phyloP scores from a whole-genome alignment of 2,329 filamentous ascomycete species.

The Bipolaris victoriae region DNA sequence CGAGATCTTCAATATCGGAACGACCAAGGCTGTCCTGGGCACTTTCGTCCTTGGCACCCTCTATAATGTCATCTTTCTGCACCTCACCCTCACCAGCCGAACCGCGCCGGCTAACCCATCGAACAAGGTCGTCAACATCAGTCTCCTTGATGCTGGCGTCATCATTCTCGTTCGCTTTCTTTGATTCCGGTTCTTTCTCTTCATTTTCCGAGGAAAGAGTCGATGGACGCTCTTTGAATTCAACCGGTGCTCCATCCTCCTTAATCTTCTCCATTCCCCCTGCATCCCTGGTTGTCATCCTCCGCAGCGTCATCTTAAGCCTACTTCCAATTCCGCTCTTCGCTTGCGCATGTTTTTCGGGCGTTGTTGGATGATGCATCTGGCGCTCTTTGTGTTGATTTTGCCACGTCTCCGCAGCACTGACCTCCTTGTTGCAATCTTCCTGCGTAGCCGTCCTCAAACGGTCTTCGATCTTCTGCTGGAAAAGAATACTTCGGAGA shows the following conservation, averaged over 20 bases:
- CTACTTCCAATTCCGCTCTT: slow-evolving; percentile 32
- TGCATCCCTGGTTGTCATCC: slow-evolving; percentile 39
- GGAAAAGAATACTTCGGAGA: slow-evolving; percentile 43
- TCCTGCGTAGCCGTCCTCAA: slow-evolving; percentile 29
- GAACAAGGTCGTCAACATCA: slow-evolving; percentile 42
- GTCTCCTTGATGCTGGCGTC: slow-evolving; percentile 39
- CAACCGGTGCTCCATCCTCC: slow-evolving; percentile 23
- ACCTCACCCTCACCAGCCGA: slow-evolving; percentile 38
- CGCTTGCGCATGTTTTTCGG: slow-evolving; percentile 24
- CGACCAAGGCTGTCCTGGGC: slow-evolving; percentile 38
- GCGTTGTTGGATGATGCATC: slow-evolving; percentile 34
- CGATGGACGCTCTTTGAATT: slow-evolving; percentile 29
- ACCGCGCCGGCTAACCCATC: slow-evolving; percentile 43
- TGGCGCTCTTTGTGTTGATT: slow-evolving; percentile 36
- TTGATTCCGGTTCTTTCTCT: slow-evolving; percentile 11
- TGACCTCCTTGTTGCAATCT: slow-evolving; percentile 25
- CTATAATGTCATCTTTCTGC: slow-evolving; percentile 6
- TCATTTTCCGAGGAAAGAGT: slow-evolving; percentile 35
- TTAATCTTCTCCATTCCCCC: slow-evolving; percentile 33
- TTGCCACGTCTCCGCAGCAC: slow-evolving; percentile 34
- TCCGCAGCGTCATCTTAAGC: slow-evolving; percentile 34
- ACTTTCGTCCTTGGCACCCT: slow-evolving; percentile 26
- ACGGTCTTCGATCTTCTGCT: slow-evolving; percentile 38
- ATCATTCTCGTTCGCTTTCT: slow-evolving; percentile 20
- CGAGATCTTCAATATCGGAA: slow-evolving; percentile 42